Base-by-base conservation (phyloP, 73 alveolate species). In the Stentor roeselii region DNA sequence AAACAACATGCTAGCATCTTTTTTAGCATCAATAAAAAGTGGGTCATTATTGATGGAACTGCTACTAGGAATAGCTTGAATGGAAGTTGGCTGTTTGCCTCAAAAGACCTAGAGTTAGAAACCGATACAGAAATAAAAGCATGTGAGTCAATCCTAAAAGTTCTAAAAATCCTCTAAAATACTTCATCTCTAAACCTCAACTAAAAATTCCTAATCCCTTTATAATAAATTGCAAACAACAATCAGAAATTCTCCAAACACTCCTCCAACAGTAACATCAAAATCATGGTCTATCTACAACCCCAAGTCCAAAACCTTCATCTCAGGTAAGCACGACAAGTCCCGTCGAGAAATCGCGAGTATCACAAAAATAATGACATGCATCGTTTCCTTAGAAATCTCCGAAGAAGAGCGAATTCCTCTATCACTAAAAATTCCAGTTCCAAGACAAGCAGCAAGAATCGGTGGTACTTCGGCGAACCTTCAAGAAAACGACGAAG, bases 281-380 rank as follows among this genome's bases (percentile, higher is more conserved):
- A 39, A 78, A 42, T 82, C 87, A 42, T 89, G 89, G 96, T 36
- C 89, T 0, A 82, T 88, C 36, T 78, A 59, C 75, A 93, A 88
- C 75, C 86, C 75, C 50, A 76, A 84, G 36, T 30, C 86, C 11
- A 36, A 42, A 34, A 74, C 78, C 38, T 59, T 88, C 74, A 31
- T 91, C 35, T 32, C 78, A 4, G 92, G 94, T 30, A 84, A 78
- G 38, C 75, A 78, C 60, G 91, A 84, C 39, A 80, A 77, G 3
- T n/a, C 3, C 27, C 39, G 60, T 36, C 85, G 96, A 58, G 96
- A 93, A 60, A 90, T 93, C 11, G 98, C 98, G 37, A 85, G 93
- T 32, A 60, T 91, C 35, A 90, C 98, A 34, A 93, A 93, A 88
- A 89, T 93, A 35, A 91, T 87, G 96, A 93, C 95, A 3, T 91